Evolutionary conservation across 495 filamentous ascomycete species (phyloP).

Genomic region (Penicillium crystallinum): DNA sequence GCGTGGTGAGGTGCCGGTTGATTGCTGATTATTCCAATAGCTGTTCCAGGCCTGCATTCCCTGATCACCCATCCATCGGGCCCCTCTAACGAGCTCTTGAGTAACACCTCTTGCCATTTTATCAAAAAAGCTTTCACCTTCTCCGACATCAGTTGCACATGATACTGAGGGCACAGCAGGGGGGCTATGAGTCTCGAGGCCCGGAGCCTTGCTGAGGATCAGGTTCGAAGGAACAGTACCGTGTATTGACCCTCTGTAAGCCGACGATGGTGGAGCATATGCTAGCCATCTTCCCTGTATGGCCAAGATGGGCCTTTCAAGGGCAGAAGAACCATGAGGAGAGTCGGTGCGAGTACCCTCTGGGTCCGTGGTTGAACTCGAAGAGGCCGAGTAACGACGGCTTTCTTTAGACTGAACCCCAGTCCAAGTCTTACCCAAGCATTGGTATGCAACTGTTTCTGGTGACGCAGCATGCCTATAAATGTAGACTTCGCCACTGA

Average conservation of each 20-base stretch:
- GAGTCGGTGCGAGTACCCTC: constrained; percentile 48
- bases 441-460: constrained; percentile 60
- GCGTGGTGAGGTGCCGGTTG: constrained; percentile 21
- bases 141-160: constrained; percentile 70
- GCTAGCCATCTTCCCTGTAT: constrained; percentile 80
- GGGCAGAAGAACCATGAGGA: constrained; percentile 36
- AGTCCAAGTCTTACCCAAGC: constrained; percentile 85
- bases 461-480: constrained; percentile 44
- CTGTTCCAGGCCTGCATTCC: constrained; percentile 81
- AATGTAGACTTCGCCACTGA: constrained; percentile 80
- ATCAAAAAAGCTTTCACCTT: constrained; percentile 76
- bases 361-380: constrained; percentile 46
- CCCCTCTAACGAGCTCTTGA: constrained; percentile 84
- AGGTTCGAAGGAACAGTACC: constrained; percentile 45
- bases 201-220: constrained; percentile 52
- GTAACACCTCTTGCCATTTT: constrained; percentile 82
- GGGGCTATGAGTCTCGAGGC: constrained; percentile 63
- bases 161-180: constrained; percentile 70
- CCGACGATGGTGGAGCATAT: constrained; percentile 67
- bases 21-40: constrained; percentile 74
- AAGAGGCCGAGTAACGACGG: constrained; percentile 49
- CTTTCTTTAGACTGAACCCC: constrained; percentile 55
- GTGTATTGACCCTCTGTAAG: constrained; percentile 63
- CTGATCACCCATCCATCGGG: constrained; percentile 81
- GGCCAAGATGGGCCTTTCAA: constrained; percentile 63